phyloP scores from a whole-genome alignment of 768 basidiomycete genomes.

The Phlegmacium glaucopus region DNA sequence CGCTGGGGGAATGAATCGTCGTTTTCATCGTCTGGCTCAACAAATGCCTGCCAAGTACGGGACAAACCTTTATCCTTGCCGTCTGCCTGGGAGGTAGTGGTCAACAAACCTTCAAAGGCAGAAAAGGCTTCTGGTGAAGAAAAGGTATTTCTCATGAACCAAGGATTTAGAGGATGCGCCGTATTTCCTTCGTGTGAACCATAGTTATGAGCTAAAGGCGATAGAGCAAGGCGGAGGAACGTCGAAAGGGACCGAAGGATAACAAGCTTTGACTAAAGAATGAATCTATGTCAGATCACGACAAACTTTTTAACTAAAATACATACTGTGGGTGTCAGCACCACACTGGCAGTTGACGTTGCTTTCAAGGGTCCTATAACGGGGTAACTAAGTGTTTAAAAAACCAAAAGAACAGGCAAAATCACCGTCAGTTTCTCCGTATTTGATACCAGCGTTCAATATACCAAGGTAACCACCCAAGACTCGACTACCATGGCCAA shows the following conservation, averaged over 20 bases:
- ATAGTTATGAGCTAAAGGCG: conserved; percentile 13
- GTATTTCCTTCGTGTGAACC: conserved; percentile 4
- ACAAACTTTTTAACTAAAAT: neutral
- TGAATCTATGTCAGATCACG: conserved; percentile 2
- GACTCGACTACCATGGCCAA: conserved; percentile 57
- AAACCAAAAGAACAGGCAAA: neutral
- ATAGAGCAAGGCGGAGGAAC: conserved; percentile 56
- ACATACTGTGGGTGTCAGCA: conserved; percentile 61
- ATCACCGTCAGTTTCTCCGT: conserved; percentile 54
- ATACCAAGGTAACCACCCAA: conserved; percentile 82
- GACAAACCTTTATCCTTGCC: neutral
- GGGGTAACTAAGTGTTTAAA: neutral
- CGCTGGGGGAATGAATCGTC: conserved; percentile 29
- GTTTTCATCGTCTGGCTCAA: conserved; percentile 31
- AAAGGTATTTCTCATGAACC: conserved; percentile 69
- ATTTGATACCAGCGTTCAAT: conserved; percentile 63
- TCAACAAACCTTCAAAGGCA: conserved; percentile 49
- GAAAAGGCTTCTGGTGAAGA: conserved; percentile 44
- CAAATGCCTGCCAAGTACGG: conserved; percentile 32
- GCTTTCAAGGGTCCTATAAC: conserved; percentile 38
- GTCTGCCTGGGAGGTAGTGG: conserved; percentile 16
- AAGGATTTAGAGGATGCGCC: conserved; percentile 38
- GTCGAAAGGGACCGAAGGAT: conserved; percentile 67
- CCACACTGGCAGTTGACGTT: conserved; percentile 61
- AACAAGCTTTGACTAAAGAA: conserved; percentile 68